Evolutionary conservation across 2,329 filamentous ascomycete species (phyloP).

Genomic region (Fusarium torulosum): DNA sequence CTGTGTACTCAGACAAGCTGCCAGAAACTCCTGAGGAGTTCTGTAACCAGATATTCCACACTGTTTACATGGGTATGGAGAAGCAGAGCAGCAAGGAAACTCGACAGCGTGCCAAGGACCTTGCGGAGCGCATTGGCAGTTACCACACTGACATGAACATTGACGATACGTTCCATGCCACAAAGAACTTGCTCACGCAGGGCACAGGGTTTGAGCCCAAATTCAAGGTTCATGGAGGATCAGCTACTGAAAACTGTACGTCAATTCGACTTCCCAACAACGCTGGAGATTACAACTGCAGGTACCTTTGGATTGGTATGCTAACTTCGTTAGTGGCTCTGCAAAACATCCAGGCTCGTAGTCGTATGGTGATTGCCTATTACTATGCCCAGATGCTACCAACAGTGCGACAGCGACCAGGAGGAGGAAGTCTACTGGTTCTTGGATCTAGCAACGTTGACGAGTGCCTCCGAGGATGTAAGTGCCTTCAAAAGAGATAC

Average conservation of each 20-base stretch:
- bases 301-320: conserved; percentile 49
- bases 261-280: background rate
- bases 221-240: conserved; percentile 71
- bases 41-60: conserved; percentile 54
- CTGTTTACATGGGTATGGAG: conserved; percentile 71
- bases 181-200: conserved; percentile 67
- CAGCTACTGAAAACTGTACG: conserved; percentile 57
- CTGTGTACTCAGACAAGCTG: conserved; percentile 48
- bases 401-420: conserved; percentile 40
- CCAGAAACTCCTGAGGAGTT: conserved; percentile 70
- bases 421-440: conserved; percentile 46
- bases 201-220: conserved; percentile 66
- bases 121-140: conserved; percentile 73
- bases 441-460: conserved; percentile 49
- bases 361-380: conserved; percentile 32
- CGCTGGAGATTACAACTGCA: background rate
- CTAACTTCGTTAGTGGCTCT: conserved; percentile 24
- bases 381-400: conserved; percentile 56
- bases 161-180: conserved; percentile 69
- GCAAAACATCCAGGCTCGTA: conserved; percentile 34
- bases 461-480: conserved; percentile 39
- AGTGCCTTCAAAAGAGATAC: background rate
- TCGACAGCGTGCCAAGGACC: conserved; percentile 71
- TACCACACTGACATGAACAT: conserved; percentile 82
- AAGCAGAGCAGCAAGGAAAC: conserved; percentile 77